Evolutionary conservation across 345 rosid species (phyloP), one percentile per base, ranked within the genome.

Genomic region (Boechera stricta): DNA sequence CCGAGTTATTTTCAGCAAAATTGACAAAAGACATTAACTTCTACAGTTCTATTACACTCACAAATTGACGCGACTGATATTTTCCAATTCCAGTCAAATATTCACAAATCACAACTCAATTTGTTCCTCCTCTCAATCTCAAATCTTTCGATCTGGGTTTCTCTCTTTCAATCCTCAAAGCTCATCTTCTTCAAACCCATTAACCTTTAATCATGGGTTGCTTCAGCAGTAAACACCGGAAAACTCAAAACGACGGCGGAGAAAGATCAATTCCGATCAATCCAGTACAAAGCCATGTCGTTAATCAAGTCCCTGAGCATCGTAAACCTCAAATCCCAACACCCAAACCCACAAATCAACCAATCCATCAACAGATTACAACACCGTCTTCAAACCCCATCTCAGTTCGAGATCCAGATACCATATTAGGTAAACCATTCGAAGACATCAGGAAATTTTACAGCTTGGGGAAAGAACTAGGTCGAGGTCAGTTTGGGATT

Each of bases 401-500:
- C 71, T 13, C 71, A 1, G 67, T 38, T 32, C 84, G 39, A 58
- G 76, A 57, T 48, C 74, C 82, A 51, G 88, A 84, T 1, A 79
- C 89, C 6, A 84, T 91, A 7, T 77, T 93, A 16, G 98, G 88
- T 1, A 87, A 88, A 64, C 88, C 93, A 10, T 87, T 87, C 55
- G 93, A 89, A 35, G 94, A 93, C 69, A 82, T 93, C 60, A 85
- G 24, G 73, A 81, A 76, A 28, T 67, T 67, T 75, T 93, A 87
- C 76, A 82, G 85, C 4, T 65, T 93, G 0, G 91, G 98, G 2
- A 88, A 87, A 70, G 95, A 89, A 82, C 66, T 93, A 79, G 98
- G 98, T 41, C 83, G 97, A 51, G 98, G 98, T 29, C 94, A 88
- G n/a, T 91, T 89, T 73, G 98, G 98, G 26, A 85, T 91, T 5